A percentile compares a stretch with the other conserved stretches of the same genome.
Conservation (phyloP, 1,284 basidiomycete genomes). For the Irpex lacteus region DNA sequence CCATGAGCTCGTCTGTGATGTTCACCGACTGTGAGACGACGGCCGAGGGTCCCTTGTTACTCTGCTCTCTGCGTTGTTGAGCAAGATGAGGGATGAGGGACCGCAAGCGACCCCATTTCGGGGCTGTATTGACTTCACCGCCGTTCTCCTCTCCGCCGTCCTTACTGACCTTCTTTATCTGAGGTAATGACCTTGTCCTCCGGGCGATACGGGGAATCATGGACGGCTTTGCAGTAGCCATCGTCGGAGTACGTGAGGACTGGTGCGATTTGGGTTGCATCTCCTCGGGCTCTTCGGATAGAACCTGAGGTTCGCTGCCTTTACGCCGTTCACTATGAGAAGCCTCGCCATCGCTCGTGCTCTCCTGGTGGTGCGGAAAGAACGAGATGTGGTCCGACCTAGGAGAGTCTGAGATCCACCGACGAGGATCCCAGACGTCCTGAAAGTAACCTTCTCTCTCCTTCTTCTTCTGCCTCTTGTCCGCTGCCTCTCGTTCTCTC, state of each 20-base stretch:
- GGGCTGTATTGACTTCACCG: conserved; percentile 16
- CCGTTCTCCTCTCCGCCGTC: neutral
- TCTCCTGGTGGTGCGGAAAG: neutral
- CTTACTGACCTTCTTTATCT: conserved; percentile 26
- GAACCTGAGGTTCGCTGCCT: neutral
- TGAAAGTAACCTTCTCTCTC: conserved; percentile 48
- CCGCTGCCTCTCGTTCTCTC: conserved; percentile 39
- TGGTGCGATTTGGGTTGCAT: neutral
- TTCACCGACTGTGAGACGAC: conserved; percentile 59
- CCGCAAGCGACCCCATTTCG: conserved; percentile 61
- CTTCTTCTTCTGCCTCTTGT: conserved; percentile 55
- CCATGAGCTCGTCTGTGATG: conserved; percentile 83
- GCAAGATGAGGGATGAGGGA: conserved; percentile 61
- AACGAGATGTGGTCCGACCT: conserved; percentile 40
- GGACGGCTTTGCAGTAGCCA: conserved; percentile 1
- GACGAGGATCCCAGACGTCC: conserved; percentile 48
- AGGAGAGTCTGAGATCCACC: conserved; percentile 58
- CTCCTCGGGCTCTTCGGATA: conserved; percentile 16
- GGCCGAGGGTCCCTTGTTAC: conserved; percentile 36
- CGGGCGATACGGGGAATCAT: conserved; percentile 15
- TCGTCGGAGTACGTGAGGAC: conserved; percentile 7
- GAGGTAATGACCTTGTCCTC: conserved; percentile 46
- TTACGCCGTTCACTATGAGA: neutral
- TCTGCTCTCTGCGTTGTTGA: conserved; percentile 29
- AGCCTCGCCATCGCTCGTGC: neutral